phyloP scores from a whole-genome alignment of 495 filamentous ascomycete species.

The Neurospora sp. region DNA sequence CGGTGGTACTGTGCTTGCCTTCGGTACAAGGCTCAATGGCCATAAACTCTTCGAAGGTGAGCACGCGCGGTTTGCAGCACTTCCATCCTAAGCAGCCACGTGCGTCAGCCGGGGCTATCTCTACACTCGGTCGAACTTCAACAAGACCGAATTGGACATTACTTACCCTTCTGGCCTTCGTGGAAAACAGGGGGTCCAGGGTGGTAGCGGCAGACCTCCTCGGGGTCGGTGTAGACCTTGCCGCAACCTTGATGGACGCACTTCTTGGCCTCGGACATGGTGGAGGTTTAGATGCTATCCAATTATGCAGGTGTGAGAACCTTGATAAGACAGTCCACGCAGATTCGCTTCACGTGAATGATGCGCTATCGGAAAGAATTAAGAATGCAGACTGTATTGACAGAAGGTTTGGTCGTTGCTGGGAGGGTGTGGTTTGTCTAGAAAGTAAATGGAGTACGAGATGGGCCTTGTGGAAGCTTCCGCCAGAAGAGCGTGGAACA shows the following conservation, averaged over 20 bases:
- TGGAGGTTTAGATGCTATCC: neutral
- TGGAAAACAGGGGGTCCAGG: conserved; percentile 93
- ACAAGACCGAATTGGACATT: conserved; percentile 2
- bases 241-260: conserved; percentile 95
- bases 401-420: neutral
- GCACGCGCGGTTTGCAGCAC: conserved; percentile 95
- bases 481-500: neutral
- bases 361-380: neutral
- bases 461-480: neutral
- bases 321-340: neutral
- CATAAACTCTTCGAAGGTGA: conserved; percentile 99
- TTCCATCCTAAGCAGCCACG: conserved; percentile 73
- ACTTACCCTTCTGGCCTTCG: conserved; percentile 94
- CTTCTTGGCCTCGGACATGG: conserved; percentile 62
- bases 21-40: conserved; percentile 86
- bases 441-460: neutral
- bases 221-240: conserved; percentile 72
- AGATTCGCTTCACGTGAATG: neutral
- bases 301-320: neutral
- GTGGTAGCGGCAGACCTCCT: conserved; percentile 86
- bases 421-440: neutral
- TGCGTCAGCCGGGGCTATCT: neutral
- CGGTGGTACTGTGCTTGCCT: conserved; percentile 84
- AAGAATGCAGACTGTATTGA: neutral
- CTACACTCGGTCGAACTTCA: neutral